Base-by-base conservation (phyloP, 345 rosid species). In the Physaria fendleri region DNA sequence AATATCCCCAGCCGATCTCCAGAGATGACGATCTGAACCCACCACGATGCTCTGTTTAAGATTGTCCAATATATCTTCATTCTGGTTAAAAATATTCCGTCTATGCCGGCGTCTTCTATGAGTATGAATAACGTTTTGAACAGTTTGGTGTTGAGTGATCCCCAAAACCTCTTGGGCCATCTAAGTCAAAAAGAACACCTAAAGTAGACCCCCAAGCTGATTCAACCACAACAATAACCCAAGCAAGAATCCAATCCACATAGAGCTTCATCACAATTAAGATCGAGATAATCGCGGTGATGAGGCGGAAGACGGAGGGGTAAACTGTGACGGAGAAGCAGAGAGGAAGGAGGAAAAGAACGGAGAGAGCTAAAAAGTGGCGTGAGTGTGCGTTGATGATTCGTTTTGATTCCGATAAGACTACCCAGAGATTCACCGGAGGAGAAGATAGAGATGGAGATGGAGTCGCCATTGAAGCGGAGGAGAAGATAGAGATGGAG, bases 311-410 rank as follows among this genome's bases (percentile, higher is more conserved):
- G 69, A 85, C 69, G 71, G 79, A 53, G 2, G 86, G 91, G 75
- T 63, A 78, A 23, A 75, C 77, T 51, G 78, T 29, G 73, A 78
- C 0, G 34, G 78, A 71, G 80, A 88, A 85, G 64, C 82, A 78
- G 27, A 70, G 63, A 15, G 93, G 98, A 33, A 84, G 85, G 34
- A 88, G 81, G 71, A 88, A 91, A 71, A 85, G 73, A 35, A 91
- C 81, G 47, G 95, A 79, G 56, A 88, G 98, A 38, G 96, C 92
- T 1, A 85, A 74, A 85, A 91, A 85, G 79, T 88, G 96, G 56
- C 92, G 84, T 17, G 90, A 81, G 83, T 85, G 96, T 17, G 95
- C 84, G 43, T 76, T 80, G 68, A 82, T 71, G 34, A 88, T 82
- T 27, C 88, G 84, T 13, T 59, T 77, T 5, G 95, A 79, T 76